Base-by-base conservation (phyloP, 176 grass and related monocot genomes). In the Canna indica region DNA sequence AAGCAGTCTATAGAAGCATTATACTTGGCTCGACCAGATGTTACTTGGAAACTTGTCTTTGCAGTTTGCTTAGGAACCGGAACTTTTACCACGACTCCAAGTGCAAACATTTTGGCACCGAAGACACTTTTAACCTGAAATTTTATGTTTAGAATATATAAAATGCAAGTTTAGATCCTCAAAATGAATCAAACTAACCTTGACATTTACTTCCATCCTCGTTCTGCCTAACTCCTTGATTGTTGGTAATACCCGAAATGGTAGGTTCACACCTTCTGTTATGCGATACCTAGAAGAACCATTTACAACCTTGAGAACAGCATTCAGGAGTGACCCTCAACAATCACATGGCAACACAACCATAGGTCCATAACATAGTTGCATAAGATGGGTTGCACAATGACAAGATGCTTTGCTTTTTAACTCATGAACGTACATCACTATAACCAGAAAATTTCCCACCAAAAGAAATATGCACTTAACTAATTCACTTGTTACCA, bases 41-140 rank as follows among this genome's bases (percentile, higher is more conserved):
- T 99, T 59, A 91, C 88, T 81, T 99, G 95, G 82, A 99, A 99
- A 82, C 90, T 99, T 44, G 90, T 88, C 73, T 99, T 99, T 41
- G 95, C 95, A 38, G 95, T 99, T 85, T 99, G 95, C 73, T 99
- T 99, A 61, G 95, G 95, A 80, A 99, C 95, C 30, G 95, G 95
- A 47, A 99, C 84, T 85, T 93, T 99, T 35, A 99, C 82, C 9
- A 99, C 90, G 25, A 99, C 95, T 20, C 95, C 95, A 77, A 99
- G 87, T 66, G 95, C 95, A 82, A 99, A 99, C 95, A 99, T 93
- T 80, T 99, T 99, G 36, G 95, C 90, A 75, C 89, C 95, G 52
- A 93, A 93, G 52, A 91, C 90, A 67, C 95, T 99, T 73, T 99
- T 99, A 68, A 99, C 95, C 95, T 99, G 76, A 20, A 67, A 25